Percentiles rank a stretch among this genome's conserved stretches.
phyloP scores from a whole-genome alignment of 345 rosid genomes.

The Zanthoxylum bungeanum region DNA sequence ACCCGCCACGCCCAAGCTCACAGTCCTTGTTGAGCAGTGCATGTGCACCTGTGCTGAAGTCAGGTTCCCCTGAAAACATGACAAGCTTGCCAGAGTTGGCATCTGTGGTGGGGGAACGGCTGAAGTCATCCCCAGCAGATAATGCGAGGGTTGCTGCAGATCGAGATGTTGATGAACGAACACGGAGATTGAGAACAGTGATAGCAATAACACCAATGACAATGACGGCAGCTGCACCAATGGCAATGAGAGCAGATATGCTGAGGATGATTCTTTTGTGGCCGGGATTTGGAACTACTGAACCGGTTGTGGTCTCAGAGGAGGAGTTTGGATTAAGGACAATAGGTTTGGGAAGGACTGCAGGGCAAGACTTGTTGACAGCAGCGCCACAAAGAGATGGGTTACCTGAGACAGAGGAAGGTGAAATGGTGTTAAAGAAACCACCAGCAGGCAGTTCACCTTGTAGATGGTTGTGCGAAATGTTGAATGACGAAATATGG shows the following conservation, averaged over 20 bases:
- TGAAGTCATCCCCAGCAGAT: constrained; percentile 79
- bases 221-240: constrained; percentile 96
- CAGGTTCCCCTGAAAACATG: constrained; percentile 96
- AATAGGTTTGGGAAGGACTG: constrained; percentile 84
- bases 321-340: constrained; percentile 85
- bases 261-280: constrained; percentile 86
- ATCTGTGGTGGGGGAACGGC: constrained; percentile 77
- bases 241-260: constrained; percentile 90
- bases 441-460: constrained; percentile 89
- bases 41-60: constrained; percentile 86
- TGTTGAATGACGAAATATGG: constrained; percentile 66
- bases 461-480: constrained; percentile 72
- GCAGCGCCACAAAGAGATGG: constrained; percentile 84
- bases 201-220: constrained; percentile 89
- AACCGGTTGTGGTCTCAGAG: constrained; percentile 41
- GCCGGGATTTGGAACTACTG: constrained; percentile 35
- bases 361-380: constrained; percentile 81
- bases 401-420: constrained; percentile 67
- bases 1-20: constrained; percentile 97
- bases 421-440: constrained; percentile 75
- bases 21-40: constrained; percentile 95
- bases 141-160: constrained; percentile 70
- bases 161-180: constrained; percentile 56
- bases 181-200: constrained; percentile 83
- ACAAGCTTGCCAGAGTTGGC: constrained; percentile 98